Evolutionary conservation across 2,329 filamentous ascomycete species (phyloP), one percentile per base, ranked within the genome.

Genomic region (Calonectria naviculata): DNA sequence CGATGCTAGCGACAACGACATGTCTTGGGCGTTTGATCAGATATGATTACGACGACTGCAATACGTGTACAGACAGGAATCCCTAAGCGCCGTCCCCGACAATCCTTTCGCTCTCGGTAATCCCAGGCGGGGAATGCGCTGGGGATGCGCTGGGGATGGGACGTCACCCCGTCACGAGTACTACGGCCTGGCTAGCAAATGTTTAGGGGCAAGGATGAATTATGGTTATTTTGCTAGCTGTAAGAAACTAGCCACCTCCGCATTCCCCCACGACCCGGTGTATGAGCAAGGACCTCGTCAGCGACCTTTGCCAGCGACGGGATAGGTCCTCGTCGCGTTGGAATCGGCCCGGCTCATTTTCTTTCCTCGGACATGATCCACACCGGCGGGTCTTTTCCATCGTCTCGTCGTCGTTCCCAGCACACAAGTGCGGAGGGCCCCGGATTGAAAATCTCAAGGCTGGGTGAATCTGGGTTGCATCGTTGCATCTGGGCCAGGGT

Each of bases 291-390:
- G 31, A 38, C 21, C 7, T 31, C 47, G 60, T 69, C 41, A 64
- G 58, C 61, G 56, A 26, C 34, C 29, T 61, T 62, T 70, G 54
- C 21, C n/a, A 36, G 46, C 44, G 7, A 44, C n/a, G 46, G 69
- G 64, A 63, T 69, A 60, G 58, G 49, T 56, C 52, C 42, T 12
- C 24, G 29, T 58, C n/a, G 56, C 49, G 34, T 24, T 52, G 56
- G 65, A 71, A 61, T 78, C 73, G 74, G 76, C 49, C 76, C 76
- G 76, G 76, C 70, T 74, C 66, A 69, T 74, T 42, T 72, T 78
- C 73, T 74, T 56, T 52, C 56, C 46, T 41, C 73, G 71, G 71
- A n/a, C n/a, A 31, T 46, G 65, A 36, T 72, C 73, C 71, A 31
- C 69, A 49, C 26, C 26, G 42, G 68, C 49, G 68, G 44, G 4